These are phyloP conservation scores for Globisporangium sylvaticum DNA, from an alignment of 352 stramenopile species.

Conservation along the genomic window DNA sequence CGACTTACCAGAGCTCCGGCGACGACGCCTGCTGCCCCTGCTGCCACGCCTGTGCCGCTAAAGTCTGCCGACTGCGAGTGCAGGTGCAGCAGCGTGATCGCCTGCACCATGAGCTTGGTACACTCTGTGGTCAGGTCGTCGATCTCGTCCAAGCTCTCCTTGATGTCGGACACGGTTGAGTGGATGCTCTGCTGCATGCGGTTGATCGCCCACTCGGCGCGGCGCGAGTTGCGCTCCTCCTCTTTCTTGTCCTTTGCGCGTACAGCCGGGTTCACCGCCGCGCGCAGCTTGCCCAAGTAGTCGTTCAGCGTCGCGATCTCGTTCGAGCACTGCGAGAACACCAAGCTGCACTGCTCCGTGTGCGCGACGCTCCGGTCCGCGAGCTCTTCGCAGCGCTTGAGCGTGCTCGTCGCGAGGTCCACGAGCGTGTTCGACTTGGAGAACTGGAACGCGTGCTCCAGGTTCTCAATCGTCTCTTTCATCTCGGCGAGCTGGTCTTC, in stretches of 20 bases:
- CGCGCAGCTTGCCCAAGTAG: slow-evolving; percentile 73
- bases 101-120: slow-evolving; percentile 83
- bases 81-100: slow-evolving; percentile 84
- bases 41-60: slow-evolving; percentile 79
- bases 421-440: slow-evolving; percentile 67
- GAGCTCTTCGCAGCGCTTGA: slow-evolving; percentile 63
- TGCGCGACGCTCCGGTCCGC: slow-evolving; percentile 67
- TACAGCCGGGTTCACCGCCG: slow-evolving; percentile 49
- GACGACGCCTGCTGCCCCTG: slow-evolving; percentile 74
- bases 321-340: slow-evolving; percentile 78
- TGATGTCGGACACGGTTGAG: slow-evolving; percentile 66
- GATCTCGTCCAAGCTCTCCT: slow-evolving; percentile 69
- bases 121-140: slow-evolving; percentile 79
- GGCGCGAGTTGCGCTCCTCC: slow-evolving; percentile 63
- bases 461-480: slow-evolving; percentile 51
- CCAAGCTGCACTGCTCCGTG: slow-evolving; percentile 74
- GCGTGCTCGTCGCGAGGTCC: slow-evolving; percentile 63
- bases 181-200: slow-evolving; percentile 70
- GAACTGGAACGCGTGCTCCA: slow-evolving; percentile 84
- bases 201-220: slow-evolving; percentile 71
- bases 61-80: slow-evolving; percentile 77
- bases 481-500: slow-evolving; percentile 64
- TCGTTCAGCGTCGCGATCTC: slow-evolving; percentile 73
- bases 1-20: slow-evolving; percentile 60
- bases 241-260: slow-evolving; percentile 60